A percentile compares a stretch with the other conserved stretches of the same genome.
Evolutionary conservation across 129 eudicot genomes (phyloP).

Genomic region (Kitagawia praeruptora): DNA sequence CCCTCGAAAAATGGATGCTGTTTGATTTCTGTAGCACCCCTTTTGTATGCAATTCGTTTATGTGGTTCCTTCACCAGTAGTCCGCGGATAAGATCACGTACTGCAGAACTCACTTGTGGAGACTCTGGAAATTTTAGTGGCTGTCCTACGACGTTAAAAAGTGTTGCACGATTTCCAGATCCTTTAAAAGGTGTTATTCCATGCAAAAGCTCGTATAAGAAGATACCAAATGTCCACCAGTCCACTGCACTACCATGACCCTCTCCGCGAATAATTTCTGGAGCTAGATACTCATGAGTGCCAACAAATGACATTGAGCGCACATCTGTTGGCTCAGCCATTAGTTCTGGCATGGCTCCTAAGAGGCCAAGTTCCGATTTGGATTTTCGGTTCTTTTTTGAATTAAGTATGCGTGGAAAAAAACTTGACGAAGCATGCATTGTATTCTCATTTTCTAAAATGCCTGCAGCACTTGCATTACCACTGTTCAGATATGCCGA

Average conservation of each 20-base stretch:
- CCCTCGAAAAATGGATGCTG: conserved; percentile 88
- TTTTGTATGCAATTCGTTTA: conserved; percentile 59
- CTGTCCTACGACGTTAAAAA: conserved; percentile 77
- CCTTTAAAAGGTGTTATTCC: conserved; percentile 84
- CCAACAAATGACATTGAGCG: conserved; percentile 88
- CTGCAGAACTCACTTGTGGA: conserved; percentile 61
- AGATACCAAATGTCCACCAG: conserved; percentile 86
- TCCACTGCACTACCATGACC: conserved; percentile 93
- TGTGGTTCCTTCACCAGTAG: conserved; percentile 79
- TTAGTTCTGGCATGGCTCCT: conserved; percentile 49
- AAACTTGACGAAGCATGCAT: conserved; percentile 46
- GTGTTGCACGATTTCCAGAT: conserved; percentile 76
- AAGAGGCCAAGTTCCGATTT: conserved; percentile 16
- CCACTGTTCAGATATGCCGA: conserved; percentile 11
- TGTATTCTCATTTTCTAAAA: conserved; percentile 7
- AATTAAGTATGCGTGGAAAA: conserved; percentile 12
- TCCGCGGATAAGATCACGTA: conserved; percentile 67
- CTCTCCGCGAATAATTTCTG: conserved; percentile 75
- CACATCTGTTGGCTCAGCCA: conserved; percentile 77
- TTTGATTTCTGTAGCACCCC: conserved; percentile 81
- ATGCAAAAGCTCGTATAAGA: conserved; percentile 61
- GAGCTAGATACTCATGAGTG: conserved; percentile 79
- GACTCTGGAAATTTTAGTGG: conserved; percentile 68
- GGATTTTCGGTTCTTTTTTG: conserved; percentile 37
- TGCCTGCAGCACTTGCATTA: conserved; percentile 12